Evolutionary conservation across 192 early-diverging fungal species (phyloP).

Genomic region (Umbelopsis ramanniana): DNA sequence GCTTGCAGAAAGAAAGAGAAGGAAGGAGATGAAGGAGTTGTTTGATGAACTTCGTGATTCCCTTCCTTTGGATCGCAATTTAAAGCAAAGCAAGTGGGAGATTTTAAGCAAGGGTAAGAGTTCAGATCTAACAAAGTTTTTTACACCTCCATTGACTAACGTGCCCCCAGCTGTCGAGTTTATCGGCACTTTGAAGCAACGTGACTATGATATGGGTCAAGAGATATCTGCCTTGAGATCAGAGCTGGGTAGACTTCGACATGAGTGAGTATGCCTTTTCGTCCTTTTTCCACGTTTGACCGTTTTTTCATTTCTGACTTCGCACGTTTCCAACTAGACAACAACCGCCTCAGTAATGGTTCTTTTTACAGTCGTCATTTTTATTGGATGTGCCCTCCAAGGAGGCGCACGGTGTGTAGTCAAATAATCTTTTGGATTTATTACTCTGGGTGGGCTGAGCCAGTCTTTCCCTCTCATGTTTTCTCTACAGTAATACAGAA

Average conservation of each 20-base stretch:
- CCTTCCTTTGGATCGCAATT: slow-evolving; percentile 78
- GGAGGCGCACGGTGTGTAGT: too few relatives aligned
- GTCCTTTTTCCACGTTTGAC: neutral
- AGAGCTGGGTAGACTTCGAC: slow-evolving; percentile 35
- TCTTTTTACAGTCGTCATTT: neutral
- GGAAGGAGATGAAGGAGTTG: slow-evolving; percentile 91
- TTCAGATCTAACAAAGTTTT: neutral
- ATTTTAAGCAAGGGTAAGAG: slow-evolving; percentile 83
- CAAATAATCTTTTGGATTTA: too few relatives aligned
- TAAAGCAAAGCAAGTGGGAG: slow-evolving; percentile 91
- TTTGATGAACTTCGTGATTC: slow-evolving; percentile 86
- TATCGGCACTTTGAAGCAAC: slow-evolving; percentile 51
- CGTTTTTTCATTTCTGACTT: neutral
- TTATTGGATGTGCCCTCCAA: too few relatives aligned
- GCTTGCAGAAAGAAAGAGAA: slow-evolving; percentile 83
- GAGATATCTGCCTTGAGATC: slow-evolving; percentile 52
- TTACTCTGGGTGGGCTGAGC: too few relatives aligned
- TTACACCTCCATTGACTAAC: neutral
- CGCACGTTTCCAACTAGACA: neutral
- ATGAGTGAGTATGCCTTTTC: neutral
- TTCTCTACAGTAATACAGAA: too few relatives aligned
- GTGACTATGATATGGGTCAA: slow-evolving; percentile 51
- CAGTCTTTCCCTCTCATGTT: too few relatives aligned
- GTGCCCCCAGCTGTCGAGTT: slow-evolving; percentile 54
- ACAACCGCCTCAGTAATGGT: neutral